Evolutionary conservation across 1,284 basidiomycete species (phyloP), one percentile per base, ranked within the genome.

Genomic region (Ceratobasidium sp.): DNA sequence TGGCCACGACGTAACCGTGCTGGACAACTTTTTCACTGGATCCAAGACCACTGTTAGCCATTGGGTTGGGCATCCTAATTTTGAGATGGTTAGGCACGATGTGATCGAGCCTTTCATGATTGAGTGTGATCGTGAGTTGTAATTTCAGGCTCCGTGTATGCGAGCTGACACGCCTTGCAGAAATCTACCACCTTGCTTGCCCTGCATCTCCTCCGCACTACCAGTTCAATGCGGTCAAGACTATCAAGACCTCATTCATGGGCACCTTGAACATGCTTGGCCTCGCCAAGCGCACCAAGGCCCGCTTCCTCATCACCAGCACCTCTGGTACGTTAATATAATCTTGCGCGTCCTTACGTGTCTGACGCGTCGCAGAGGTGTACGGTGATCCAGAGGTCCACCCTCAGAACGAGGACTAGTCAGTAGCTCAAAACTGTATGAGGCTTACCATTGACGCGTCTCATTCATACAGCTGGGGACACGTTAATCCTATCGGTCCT

Each of bases 1-100:
- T 80, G 97, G 97, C 27, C 97, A 99, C 85, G 97, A 99, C 85
- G 96, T 99, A 81, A 96, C 96, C 73, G 97, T 99, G 77, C 86
- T 99, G 75, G 97, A 99, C 88, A 98, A 98, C 87, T 99, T 99
- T 85, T 99, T 99, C 87, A 98, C 97, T 30, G 97, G 97, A 27
- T 95, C 94, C 74, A 97, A 97, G 85, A 96, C 95, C 46, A 97
- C 96, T 69, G 92, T 98, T 81, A 94, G 92, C 79, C 95, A 97
- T 84, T 96, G 95, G 95, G 89, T 96, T 80, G 97, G 97, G 2
- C 97, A 99, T 85, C 97, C 97, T 79, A 98, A 98, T 87, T 99
- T 99, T 82, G 97, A 99, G 86, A 88, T 99, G 86, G 95, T 99
- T 80, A 91, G 97, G 78, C 97, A 99, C 85, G 97, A 99, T 85